Evolutionary conservation across 441 rosid species (phyloP), one percentile per base, ranked within the genome.

Genomic region (Bruguiera hainesii): DNA sequence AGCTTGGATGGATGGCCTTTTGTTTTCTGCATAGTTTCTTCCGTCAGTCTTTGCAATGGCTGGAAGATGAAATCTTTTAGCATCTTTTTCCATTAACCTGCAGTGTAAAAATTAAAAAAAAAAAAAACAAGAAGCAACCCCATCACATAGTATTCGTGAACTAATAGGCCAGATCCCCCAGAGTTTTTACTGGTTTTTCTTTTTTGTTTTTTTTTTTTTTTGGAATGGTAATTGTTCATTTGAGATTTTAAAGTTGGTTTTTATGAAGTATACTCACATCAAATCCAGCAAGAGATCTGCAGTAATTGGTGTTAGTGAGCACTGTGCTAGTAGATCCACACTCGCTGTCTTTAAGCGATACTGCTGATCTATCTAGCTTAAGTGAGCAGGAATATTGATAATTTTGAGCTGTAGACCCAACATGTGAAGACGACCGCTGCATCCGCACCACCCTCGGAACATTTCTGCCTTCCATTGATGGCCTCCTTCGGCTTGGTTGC

Each of bases 351-450:
- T 67, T 80, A 11, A 88, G 82, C 0, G 98, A 91, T 20, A 82
- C 83, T 1, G 81, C 61, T 19, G 98, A 89, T 73, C 84, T 76
- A 55, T 91, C 96, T 62, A 94, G 93, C 82, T 89, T 89, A 49
- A 87, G 74, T 26, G 89, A 82, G 96, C 97, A 91, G 0, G 93
- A 91, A 65, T 83, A 77, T 0, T 84, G 86, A 65, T 80, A 81
- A 62, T 76, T 81, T 13, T 83, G 96, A 58, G 82, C 84, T 2
- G 85, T 60, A n/a, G 88, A 64, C 3, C 89, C 96, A 49, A 85
- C 76, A 29, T 85, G 86, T 58, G 98, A 92, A 37, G 95, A 88
- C 56, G 98, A 89, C 42, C 95, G 71, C 73, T 89, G 98, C 98
- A 92, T 92, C 78, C 84, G 58, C 65, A 87, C 76, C 0, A 85